Conservation (phyloP, 257 asterid species). For the Penstemon davidsonii region DNA sequence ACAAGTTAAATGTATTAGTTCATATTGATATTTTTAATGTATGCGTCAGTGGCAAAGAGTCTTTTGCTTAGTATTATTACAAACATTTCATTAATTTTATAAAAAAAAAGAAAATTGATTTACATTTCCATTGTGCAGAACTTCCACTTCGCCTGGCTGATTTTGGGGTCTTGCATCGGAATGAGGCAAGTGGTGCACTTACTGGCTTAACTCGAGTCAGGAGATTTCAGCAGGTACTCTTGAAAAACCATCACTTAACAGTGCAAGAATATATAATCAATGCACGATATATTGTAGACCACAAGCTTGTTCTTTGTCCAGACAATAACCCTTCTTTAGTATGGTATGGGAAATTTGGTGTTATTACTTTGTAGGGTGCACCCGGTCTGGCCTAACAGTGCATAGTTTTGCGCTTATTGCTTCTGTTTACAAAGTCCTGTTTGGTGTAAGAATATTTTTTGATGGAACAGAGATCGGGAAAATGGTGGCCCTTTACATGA, state of each 20-base stretch:
- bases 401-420: too few relatives aligned
- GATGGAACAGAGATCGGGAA: too few relatives aligned
- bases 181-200: conserved; percentile 99
- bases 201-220: conserved; percentile 97
- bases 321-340: conserved; percentile 9
- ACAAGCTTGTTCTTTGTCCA: neutral
- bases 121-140: conserved; percentile 47
- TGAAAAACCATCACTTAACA: neutral
- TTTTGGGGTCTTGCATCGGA: conserved; percentile 95
- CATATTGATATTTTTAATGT: neutral
- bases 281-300: conserved; percentile 2
- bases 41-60: neutral
- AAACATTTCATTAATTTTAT: neutral
- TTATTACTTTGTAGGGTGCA: too few relatives aligned
- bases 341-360: neutral
- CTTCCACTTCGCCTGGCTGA: conserved; percentile 97
- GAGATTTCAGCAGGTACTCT: conserved; percentile 93
- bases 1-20: neutral
- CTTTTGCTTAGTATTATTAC: neutral
- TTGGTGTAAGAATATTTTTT: too few relatives aligned
- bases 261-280: conserved; percentile 18
- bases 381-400: too few relatives aligned
- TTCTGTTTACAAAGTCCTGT: too few relatives aligned
- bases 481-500: too few relatives aligned
- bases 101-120: conserved; percentile 19